Percentiles rank a stretch among this genome's conserved stretches.
Evolutionary conservation across 1,284 basidiomycete genomes (phyloP).

Genomic region (Sporisorium scitamineum): DNA sequence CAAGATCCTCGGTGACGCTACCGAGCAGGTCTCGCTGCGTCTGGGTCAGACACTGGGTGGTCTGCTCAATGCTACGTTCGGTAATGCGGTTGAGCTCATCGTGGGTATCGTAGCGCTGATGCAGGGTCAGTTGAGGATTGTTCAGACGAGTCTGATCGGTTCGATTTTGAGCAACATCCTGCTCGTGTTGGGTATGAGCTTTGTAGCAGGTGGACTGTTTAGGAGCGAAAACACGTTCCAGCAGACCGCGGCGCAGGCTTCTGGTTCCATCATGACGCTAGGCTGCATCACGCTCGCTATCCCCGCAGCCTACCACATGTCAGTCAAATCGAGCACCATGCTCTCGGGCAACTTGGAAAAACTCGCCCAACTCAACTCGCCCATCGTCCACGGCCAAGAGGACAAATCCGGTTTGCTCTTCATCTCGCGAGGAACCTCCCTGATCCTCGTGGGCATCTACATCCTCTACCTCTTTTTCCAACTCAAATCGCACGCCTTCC

Average conservation of each 20-base stretch:
- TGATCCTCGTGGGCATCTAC: constrained; percentile 83
- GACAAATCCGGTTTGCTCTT: constrained; percentile 60
- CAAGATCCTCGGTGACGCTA: constrained; percentile 68
- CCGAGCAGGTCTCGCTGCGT: constrained; percentile 64
- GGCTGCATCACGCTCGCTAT: constrained; percentile 90
- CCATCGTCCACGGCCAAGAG: constrained; percentile 26
- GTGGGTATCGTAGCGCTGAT: constrained; percentile 79
- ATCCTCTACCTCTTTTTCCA: constrained; percentile 75
- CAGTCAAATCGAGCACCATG: constrained; percentile 56
- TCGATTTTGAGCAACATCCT: constrained; percentile 67
- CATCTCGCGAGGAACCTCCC: constrained; percentile 64
- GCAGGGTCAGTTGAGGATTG: constrained; percentile 74
- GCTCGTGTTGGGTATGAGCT: constrained; percentile 66
- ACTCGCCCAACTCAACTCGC: constrained; percentile 29
- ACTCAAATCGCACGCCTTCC: constrained; percentile 65
- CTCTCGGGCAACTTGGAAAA: constrained; percentile 60
- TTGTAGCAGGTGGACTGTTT: constrained; percentile 68
- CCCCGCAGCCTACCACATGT: constrained; percentile 83
- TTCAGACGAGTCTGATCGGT: constrained; percentile 66
- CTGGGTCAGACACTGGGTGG: constrained; percentile 67
- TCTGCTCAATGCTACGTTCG: constrained; percentile 68
- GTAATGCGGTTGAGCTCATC: constrained; percentile 69
- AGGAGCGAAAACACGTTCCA: constrained; percentile 64
- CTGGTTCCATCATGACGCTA: constrained; percentile 79
- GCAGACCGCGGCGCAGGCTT: constrained; percentile 67